These are phyloP conservation scores for Ceriops zippeliana DNA, from an alignment of 345 rosid species.

Conservation along the genomic window DNA sequence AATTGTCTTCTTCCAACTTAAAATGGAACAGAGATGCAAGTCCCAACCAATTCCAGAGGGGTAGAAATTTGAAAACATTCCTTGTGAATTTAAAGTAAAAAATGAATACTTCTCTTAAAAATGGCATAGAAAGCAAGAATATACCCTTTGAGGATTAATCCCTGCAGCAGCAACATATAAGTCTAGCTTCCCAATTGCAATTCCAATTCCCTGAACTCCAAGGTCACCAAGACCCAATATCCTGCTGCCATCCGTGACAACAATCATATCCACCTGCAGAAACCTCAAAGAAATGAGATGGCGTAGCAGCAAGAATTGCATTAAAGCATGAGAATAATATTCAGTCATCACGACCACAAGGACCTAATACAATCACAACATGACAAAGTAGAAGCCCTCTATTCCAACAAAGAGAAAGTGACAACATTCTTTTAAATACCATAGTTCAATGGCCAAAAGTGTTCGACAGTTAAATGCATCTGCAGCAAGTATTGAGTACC, in stretches of 20 bases:
- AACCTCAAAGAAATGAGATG: background rate
- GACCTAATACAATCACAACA: background rate
- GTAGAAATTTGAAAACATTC: too few species aligned
- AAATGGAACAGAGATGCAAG: too few species aligned
- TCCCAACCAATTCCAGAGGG: too few species aligned
- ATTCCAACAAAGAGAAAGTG: constrained; percentile 7
- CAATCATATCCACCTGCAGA: constrained; percentile 96
- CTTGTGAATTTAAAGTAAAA: background rate
- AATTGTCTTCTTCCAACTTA: too few species aligned
- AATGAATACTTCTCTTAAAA: background rate
- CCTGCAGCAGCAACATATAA: constrained; percentile 98
- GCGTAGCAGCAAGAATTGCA: background rate
- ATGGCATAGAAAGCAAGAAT: background rate
- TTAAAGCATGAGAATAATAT: background rate
- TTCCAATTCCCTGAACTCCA: constrained; percentile 97
- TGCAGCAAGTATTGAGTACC: constrained; percentile 38
- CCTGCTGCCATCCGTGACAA: constrained; percentile 99
- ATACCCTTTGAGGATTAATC: constrained; percentile 96
- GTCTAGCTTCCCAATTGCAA: constrained; percentile 92
- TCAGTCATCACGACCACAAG: background rate
- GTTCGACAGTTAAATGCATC: constrained; percentile 12
- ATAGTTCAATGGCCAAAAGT: constrained; percentile 10
- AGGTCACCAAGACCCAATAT: constrained; percentile 98
- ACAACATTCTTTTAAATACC: background rate
- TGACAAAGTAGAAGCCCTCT: background rate